Conservation (phyloP, 164 flowering plant genomes). For the Liquidambar formosana region DNA sequence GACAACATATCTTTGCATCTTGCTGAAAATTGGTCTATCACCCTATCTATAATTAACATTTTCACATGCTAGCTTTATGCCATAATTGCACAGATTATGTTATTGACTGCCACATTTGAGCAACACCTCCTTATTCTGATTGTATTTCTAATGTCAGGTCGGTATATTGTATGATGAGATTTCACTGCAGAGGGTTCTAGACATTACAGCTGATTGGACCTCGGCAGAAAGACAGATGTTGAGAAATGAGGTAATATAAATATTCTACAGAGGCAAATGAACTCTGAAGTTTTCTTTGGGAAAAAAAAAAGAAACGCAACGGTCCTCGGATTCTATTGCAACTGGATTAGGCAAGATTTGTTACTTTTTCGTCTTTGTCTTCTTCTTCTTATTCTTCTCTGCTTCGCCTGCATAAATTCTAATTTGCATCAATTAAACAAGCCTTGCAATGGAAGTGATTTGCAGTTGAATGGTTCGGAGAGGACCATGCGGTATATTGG, state of each 20-base stretch:
- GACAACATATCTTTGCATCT: too few relatives aligned
- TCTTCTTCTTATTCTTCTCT: too few relatives aligned
- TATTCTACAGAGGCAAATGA: neutral
- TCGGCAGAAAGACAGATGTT: slow-evolving; percentile 88
- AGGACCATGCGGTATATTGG: neutral
- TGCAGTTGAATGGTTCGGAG: neutral
- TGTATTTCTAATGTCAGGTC: slow-evolving; percentile 54
- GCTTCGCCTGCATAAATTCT: neutral
- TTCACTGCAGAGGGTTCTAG: slow-evolving; percentile 79
- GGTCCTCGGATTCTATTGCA: neutral
- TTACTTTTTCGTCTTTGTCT: too few relatives aligned
- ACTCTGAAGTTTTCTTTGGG: neutral
- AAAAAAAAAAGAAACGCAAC: neutral
- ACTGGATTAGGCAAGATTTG: too few relatives aligned
- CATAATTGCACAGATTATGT: neutral
- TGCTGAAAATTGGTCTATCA: too few relatives aligned
- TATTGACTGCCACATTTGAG: neutral
- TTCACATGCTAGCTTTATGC: too few relatives aligned
- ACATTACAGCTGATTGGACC: slow-evolving; percentile 94
- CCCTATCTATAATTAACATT: too few relatives aligned
- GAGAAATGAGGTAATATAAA: slow-evolving; percentile 69
- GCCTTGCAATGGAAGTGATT: neutral
- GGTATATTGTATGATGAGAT: slow-evolving; percentile 89
- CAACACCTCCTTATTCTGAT: neutral
- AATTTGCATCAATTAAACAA: neutral